These are phyloP conservation scores for Aspergillus pseudonomiae DNA, from an alignment of 2,329 filamentous ascomycete genomes.

Conservation along the genomic window DNA sequence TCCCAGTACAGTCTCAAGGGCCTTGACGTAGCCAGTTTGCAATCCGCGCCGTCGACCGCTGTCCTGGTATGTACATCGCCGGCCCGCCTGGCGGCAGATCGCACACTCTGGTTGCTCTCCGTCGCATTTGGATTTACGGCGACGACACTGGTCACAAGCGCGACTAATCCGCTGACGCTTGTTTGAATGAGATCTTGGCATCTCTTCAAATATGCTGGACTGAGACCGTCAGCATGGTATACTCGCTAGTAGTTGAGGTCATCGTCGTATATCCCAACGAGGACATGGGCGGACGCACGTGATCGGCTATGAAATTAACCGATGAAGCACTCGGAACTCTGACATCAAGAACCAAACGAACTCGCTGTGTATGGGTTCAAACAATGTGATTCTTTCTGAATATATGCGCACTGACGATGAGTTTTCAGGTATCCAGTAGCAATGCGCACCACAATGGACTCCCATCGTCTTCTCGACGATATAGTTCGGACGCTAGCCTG, in stretches of 20 bases:
- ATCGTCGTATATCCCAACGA: background rate
- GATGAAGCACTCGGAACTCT: background rate
- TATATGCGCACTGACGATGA: background rate
- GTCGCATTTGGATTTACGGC: constrained; percentile 70
- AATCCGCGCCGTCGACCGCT: constrained; percentile 33
- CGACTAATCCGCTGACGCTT: background rate
- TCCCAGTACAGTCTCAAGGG: background rate
- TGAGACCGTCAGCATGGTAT: background rate
- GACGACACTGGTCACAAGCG: constrained; percentile 57
- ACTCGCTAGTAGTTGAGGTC: background rate
- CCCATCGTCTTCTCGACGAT: background rate
- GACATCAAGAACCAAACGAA: no score
- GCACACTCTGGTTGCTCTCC: constrained; percentile 67
- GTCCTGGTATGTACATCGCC: constrained; percentile 23
- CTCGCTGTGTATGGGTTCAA: background rate
- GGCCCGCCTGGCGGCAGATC: constrained; percentile 52
- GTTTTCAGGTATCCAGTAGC: background rate
- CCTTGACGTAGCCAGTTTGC: background rate
- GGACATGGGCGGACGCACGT: background rate
- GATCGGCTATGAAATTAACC: background rate
- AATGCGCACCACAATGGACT: background rate
- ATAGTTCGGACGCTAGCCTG: constrained; percentile 43
- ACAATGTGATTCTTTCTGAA: background rate
- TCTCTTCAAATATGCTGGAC: background rate
- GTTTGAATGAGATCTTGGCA: background rate